These are phyloP conservation scores for Phytophthora citricola DNA, from an alignment of 352 stramenopile species.

Conservation along the genomic window DNA sequence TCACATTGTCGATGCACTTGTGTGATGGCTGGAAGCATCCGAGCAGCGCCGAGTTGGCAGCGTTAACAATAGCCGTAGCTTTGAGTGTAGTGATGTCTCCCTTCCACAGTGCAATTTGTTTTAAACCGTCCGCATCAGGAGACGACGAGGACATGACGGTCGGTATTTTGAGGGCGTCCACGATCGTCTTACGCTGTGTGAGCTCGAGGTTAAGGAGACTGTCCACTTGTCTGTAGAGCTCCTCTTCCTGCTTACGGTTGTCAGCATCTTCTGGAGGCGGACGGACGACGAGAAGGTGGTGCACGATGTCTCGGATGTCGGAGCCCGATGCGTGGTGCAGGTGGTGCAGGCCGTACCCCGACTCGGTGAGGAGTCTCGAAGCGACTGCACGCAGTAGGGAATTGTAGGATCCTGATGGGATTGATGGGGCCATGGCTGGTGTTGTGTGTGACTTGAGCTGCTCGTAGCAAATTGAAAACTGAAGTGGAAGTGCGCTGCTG, in stretches of 20 bases:
- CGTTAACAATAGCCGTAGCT: slow-evolving; percentile 72
- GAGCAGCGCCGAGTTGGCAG: slow-evolving; percentile 68
- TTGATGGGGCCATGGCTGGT: slow-evolving; percentile 18
- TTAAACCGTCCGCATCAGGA: slow-evolving; percentile 19
- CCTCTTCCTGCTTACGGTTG: slow-evolving; percentile 36
- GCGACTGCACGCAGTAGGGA: slow-evolving; percentile 36
- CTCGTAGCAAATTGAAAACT: slow-evolving; percentile 29
- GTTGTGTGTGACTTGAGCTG: slow-evolving; percentile 8
- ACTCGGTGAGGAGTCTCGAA: slow-evolving; percentile 44
- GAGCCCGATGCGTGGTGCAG: slow-evolving; percentile 41
- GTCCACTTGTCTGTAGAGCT: slow-evolving; percentile 48
- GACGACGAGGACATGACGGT: slow-evolving; percentile 7
- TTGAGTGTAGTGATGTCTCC: slow-evolving; percentile 72
- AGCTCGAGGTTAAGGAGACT: slow-evolving; percentile 34
- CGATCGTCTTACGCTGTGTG: slow-evolving; percentile 23
- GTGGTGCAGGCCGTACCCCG: slow-evolving; percentile 47
- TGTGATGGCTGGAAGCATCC: slow-evolving; percentile 76
- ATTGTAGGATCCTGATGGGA: slow-evolving; percentile 37
- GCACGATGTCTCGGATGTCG: slow-evolving; percentile 58
- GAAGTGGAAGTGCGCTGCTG: slow-evolving; percentile 5
- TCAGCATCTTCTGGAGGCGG: slow-evolving; percentile 38
- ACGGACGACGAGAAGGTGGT: slow-evolving; percentile 58
- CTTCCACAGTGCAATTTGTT: slow-evolving; percentile 65
- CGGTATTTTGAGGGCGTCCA: slow-evolving; percentile 28
- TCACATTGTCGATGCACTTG: slow-evolving; percentile 81